These are phyloP conservation scores for Chaetomiaceae sp. DNA, from an alignment of 2,329 filamentous ascomycete species.

Conservation along the genomic window DNA sequence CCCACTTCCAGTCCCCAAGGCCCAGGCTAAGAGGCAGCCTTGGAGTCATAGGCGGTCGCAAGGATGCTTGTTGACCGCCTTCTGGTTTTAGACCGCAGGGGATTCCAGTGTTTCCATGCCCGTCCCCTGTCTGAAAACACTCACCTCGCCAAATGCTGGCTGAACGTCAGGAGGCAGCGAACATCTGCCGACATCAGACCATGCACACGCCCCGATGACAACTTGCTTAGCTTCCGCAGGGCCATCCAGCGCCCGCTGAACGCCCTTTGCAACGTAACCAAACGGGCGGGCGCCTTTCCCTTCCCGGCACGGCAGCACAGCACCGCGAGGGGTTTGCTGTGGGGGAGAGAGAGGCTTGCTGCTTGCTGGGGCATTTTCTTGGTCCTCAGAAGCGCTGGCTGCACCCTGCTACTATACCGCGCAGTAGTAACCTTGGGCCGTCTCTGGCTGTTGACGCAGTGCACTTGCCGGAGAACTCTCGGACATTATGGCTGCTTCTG, in stretches of 20 bases:
- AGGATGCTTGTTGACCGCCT: slow-evolving; percentile 11
- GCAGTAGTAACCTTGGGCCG: not conserved
- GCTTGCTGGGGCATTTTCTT: not conserved
- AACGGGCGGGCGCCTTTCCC: slow-evolving; percentile 1
- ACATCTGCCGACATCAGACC: not conserved
- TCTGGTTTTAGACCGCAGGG: slow-evolving; percentile 4
- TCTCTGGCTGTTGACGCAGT: not conserved
- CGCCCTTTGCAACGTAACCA: not conserved
- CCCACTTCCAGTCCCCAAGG: not conserved
- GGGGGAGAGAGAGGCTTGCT: too few species aligned
- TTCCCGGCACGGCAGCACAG: slow-evolving; percentile 3
- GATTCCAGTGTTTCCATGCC: too few species aligned
- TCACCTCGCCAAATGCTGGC: not conserved
- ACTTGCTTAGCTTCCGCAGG: too few species aligned
- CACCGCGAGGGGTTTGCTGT: not conserved
- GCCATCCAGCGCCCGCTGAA: not conserved
- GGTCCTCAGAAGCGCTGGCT: too few species aligned
- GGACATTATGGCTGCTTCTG: slow-evolving; percentile 1
- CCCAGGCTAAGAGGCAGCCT: not conserved
- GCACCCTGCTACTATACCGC: too few species aligned
- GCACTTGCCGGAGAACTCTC: not conserved
- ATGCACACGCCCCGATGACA: not conserved
- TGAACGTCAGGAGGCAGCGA: not conserved
- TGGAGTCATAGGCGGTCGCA: not conserved
- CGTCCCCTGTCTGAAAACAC: not conserved